Conservation (phyloP, 2,329 filamentous ascomycete species). For the Diplodia scrobiculata region DNA sequence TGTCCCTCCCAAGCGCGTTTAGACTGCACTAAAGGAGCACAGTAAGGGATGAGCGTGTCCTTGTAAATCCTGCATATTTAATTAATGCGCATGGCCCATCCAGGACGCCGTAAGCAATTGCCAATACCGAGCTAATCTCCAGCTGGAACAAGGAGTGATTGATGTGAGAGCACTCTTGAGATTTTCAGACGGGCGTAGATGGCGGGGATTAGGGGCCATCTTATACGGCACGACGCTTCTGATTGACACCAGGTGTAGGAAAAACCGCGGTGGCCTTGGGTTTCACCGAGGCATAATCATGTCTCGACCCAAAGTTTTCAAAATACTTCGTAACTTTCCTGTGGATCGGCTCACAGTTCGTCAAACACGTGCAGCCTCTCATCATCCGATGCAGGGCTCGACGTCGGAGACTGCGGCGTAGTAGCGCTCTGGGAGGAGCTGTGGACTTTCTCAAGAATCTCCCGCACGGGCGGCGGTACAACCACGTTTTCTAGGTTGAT, state of each 20-base stretch:
- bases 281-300: neutral
- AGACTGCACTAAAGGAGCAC: neutral
- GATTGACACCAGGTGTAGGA: neutral
- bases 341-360: conserved; percentile 31
- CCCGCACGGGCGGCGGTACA: conserved; percentile 41
- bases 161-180: neutral
- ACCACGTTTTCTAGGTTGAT: conserved; percentile 35
- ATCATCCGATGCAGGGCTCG: conserved; percentile 27
- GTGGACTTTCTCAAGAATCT: conserved; percentile 35
- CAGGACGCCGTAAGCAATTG: neutral
- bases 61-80: neutral
- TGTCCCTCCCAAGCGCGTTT: neutral
- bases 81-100: neutral
- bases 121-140: neutral
- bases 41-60: neutral
- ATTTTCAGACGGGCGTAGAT: neutral
- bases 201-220: neutral
- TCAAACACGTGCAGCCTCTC: conserved; percentile 33
- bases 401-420: neutral
- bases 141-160: neutral
- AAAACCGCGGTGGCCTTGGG: neutral
- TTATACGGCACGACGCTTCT: neutral
- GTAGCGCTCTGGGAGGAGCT: conserved; percentile 16
- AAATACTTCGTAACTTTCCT: neutral
- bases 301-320: neutral